Conservation (phyloP, 2,329 filamentous ascomycete genomes). For the Fusarium verrucosum region DNA sequence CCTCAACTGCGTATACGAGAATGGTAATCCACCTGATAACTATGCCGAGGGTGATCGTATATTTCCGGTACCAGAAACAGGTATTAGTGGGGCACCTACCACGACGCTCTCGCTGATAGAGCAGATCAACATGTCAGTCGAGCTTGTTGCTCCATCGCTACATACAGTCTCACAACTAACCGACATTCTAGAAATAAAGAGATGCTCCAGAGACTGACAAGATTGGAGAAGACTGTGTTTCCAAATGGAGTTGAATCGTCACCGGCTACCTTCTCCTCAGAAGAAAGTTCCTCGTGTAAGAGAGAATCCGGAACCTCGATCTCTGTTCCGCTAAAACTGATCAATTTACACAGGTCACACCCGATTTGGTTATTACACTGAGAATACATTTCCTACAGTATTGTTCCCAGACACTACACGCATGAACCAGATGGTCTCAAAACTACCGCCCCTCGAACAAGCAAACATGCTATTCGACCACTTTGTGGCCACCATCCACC, state of each 20-base stretch:
- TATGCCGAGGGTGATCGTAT: background rate
- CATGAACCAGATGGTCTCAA: background rate
- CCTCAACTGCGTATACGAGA: background rate
- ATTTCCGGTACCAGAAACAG: too few relatives aligned
- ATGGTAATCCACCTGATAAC: background rate
- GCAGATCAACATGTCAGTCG: background rate
- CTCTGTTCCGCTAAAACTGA: background rate
- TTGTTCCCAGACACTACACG: too few relatives aligned
- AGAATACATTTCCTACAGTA: fast-evolving
- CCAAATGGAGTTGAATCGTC: background rate
- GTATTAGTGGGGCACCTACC: background rate
- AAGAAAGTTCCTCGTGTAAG: background rate
- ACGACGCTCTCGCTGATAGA: background rate
- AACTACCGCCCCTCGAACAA: background rate
- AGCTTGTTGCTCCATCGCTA: background rate
- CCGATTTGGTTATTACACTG: background rate
- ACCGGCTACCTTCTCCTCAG: background rate
- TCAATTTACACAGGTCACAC: background rate
- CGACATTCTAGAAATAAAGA: background rate
- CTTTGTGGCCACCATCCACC: background rate
- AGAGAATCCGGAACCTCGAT: too few relatives aligned
- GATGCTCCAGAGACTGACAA: background rate
- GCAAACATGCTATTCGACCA: background rate
- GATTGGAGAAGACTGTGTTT: background rate
- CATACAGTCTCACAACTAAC: background rate